These are phyloP conservation scores for Debaryomyces udenii DNA, from an alignment of 1,139 yeast species.

Conservation along the genomic window DNA sequence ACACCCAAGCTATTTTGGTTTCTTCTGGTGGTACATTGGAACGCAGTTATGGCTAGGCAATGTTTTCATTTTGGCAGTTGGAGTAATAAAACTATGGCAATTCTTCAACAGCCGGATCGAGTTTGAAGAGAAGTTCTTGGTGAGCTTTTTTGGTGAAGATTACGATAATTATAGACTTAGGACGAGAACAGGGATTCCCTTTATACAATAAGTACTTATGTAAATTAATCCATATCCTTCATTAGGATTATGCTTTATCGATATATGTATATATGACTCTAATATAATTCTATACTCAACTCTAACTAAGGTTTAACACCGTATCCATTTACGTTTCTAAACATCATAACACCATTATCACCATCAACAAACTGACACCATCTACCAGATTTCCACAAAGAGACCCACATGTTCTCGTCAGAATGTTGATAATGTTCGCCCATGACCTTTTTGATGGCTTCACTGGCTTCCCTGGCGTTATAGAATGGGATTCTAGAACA, in stretches of 20 bases:
- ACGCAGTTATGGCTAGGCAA: slow-evolving; percentile 73
- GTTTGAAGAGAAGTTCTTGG: slow-evolving; percentile 68
- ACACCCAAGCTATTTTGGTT: slow-evolving; percentile 93
- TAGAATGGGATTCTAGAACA: slow-evolving; percentile 65
- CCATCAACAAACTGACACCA: slow-evolving; percentile 64
- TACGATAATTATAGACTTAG: slow-evolving; percentile 56
- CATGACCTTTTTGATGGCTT: slow-evolving; percentile 61
- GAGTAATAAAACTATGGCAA: slow-evolving; percentile 49
- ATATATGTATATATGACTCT: neutral
- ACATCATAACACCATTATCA: slow-evolving; percentile 62
- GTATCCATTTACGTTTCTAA: slow-evolving; percentile 53
- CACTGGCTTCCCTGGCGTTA: slow-evolving; percentile 63
- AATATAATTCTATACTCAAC: neutral
- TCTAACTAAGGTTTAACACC: neutral
- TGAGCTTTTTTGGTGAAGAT: slow-evolving; percentile 68
- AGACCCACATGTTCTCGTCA: slow-evolving; percentile 60
- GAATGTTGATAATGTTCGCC: slow-evolving; percentile 56
- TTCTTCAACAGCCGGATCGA: slow-evolving; percentile 71
- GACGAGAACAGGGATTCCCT: slow-evolving; percentile 68
- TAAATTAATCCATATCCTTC: too few species aligned
- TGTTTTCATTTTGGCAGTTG: slow-evolving; percentile 28
- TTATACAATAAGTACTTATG: slow-evolving; percentile 34
- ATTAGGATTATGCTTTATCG: neutral
- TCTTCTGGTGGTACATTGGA: slow-evolving; percentile 93
- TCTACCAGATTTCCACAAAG: slow-evolving; percentile 60